Evolutionary conservation across 2,329 filamentous ascomycete genomes (phyloP), one percentile per base, ranked within the genome.

Genomic region (Ophiosphaerella korrae): DNA sequence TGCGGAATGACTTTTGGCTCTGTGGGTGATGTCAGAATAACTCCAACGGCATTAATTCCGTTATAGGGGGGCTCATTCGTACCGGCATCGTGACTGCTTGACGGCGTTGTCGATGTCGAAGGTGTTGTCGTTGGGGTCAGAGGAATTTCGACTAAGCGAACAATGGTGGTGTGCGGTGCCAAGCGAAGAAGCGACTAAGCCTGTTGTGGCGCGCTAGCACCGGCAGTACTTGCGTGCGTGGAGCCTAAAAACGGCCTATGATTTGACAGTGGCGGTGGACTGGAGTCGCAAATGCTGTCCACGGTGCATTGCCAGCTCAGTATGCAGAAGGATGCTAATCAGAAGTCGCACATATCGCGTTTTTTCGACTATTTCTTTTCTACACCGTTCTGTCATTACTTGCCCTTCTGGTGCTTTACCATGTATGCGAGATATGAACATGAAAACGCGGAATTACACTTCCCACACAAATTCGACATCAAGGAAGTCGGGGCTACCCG

Each of bases 1-100:
- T 97, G 80, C 92, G 90, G 92, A 99, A 99, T 79, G 92, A 90
- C 89, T 99, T 99, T 85, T 99, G 92, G 88, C 89, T 93, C 93
- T 97, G 79, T 77, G 26, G 31, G 35, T 29, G 36, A 12, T 42
- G 50, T 66, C 48, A 66, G 53, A 48, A 52, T 14, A 24, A n/a
- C 18, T 45, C 16, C 14, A 52, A 26, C 18, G 13, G 42, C 6
- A 31, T 14, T 18, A 9, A 43, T 14, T 29, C 12, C 43, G 12
- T 35, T 24, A 39, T 36, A 45, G 41, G 34, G 21, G 40, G 52
- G 53, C 43, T 55, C 44, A 43, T 47, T 54, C 70, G 53, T 74
- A 74, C 71, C 69, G 71, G 71, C 71, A 74, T 74, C 63, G 63
- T 74, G 71, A 69, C 66, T 67, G 63, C 59, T 67, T 63, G 61